A percentile compares a stretch with the other conserved stretches of the same genome.
Evolutionary conservation across 371 early-diverging fungal genomes (phyloP).

Genomic region (Apophysomyces variabilis): DNA sequence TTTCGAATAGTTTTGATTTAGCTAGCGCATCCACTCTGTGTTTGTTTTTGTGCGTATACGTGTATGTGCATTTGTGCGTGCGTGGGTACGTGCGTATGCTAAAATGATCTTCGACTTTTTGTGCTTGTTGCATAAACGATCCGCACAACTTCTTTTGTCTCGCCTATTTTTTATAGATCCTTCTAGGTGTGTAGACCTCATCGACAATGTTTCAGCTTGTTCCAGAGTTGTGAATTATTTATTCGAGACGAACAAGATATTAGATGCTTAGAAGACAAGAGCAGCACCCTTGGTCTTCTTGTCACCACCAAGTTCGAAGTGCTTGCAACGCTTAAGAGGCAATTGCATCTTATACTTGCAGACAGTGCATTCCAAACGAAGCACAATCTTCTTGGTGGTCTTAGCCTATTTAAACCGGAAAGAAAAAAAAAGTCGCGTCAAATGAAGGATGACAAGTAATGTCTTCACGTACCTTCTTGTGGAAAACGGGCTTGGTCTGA

Average conservation of each 20-base stretch:
- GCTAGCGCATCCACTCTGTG: too few species aligned
- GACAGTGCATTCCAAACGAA: conserved; percentile 97
- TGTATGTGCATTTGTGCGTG: too few species aligned
- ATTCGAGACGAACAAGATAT: conserved; percentile 7
- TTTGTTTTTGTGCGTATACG: too few species aligned
- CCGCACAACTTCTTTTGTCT: too few species aligned
- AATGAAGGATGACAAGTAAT: background rate
- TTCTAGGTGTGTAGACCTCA: too few species aligned
- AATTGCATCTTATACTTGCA: conserved; percentile 98
- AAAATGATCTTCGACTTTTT: too few species aligned
- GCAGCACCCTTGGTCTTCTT: conserved; percentile 88
- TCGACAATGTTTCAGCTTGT: background rate
- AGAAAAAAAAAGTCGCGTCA: conserved; percentile 21
- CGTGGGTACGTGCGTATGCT: too few species aligned
- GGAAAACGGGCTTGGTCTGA: conserved; percentile 99
- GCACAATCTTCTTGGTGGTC: conserved; percentile 99
- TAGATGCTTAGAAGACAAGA: conserved; percentile 68
- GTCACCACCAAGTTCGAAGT: conserved; percentile 99
- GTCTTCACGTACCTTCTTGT: conserved; percentile 60
- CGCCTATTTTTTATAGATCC: too few species aligned
- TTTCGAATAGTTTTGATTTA: too few species aligned
- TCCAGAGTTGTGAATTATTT: background rate
- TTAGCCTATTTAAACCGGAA: conserved; percentile 66
- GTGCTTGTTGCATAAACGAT: too few species aligned
- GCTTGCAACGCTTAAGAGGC: conserved; percentile 99